Percentiles rank a stretch among this genome's conserved stretches.
phyloP scores from a whole-genome alignment of 2,329 filamentous ascomycete genomes.

The Aspergillus pseudoterreus region DNA sequence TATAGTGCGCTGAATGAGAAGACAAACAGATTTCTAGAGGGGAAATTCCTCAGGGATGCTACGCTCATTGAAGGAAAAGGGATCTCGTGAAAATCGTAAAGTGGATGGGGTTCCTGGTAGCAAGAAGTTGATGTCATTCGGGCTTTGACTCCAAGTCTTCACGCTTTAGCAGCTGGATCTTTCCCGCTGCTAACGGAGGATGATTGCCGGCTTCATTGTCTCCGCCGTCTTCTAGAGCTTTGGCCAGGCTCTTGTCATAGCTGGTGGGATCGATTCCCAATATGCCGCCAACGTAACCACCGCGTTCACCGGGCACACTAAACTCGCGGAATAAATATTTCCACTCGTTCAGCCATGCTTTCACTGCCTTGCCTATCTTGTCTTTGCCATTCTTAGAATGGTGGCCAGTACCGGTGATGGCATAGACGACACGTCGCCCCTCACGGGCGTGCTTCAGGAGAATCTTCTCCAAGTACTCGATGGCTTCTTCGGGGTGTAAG shows the following conservation, averaged over 20 bases:
- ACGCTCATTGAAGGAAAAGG: background rate
- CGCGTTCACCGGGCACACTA: constrained; percentile 90
- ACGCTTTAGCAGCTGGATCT: constrained; percentile 45
- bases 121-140: background rate
- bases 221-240: constrained; percentile 18
- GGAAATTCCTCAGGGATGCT: background rate
- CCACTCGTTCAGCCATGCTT: constrained; percentile 91
- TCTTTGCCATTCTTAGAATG: constrained; percentile 99
- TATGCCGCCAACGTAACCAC: constrained; percentile 65
- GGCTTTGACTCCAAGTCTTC: constrained; percentile 34
- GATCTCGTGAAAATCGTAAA: background rate
- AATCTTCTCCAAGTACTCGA: constrained; percentile 86
- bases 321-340: constrained; percentile 95
- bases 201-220: constrained; percentile 23
- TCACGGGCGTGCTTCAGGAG: constrained; percentile 76
- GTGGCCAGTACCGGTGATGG: constrained; percentile 93
- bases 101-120: background rate
- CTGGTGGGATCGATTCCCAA: constrained; percentile 61
- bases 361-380: constrained; percentile 92
- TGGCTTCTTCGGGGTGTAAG: constrained; percentile 96
- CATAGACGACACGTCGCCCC: constrained; percentile 72
- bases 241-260: constrained; percentile 46
- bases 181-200: constrained; percentile 35
- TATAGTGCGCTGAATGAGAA: background rate
- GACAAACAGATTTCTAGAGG: background rate